Evolutionary conservation across 345 rosid species (phyloP).

Genomic region (Theobroma cacao): DNA sequence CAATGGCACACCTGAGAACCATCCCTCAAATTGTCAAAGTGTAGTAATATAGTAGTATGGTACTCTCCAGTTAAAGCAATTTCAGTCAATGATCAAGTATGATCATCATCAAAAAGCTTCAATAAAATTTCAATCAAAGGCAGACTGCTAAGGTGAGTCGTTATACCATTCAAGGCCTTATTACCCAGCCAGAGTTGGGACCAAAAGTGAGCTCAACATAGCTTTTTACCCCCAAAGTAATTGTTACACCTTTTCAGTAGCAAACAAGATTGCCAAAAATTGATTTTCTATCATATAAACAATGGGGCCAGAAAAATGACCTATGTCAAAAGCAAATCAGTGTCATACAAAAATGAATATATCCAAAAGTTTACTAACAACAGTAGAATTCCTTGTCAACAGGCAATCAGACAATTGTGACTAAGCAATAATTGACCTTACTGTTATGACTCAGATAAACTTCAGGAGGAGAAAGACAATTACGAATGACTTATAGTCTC

Average conservation of each 20-base stretch:
- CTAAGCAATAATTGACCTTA: neutral
- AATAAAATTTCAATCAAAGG: neutral
- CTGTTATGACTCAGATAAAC: neutral
- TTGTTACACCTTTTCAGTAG: neutral
- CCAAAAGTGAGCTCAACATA: neutral
- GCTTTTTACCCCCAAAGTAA: neutral
- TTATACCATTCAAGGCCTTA: neutral
- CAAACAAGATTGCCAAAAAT: too few species aligned
- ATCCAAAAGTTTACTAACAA: neutral
- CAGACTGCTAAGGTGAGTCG: neutral
- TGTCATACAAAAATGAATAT: neutral
- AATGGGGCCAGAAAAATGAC: neutral
- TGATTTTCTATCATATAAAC: neutral
- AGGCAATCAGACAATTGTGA: neutral
- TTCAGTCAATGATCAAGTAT: neutral
- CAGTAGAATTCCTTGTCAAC: neutral
- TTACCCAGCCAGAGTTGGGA: neutral
- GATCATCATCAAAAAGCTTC: neutral
- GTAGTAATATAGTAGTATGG: neutral
- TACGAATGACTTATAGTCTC: neutral
- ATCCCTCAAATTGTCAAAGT: neutral
- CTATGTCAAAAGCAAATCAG: neutral
- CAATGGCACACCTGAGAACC: neutral
- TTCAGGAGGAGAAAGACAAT: neutral
- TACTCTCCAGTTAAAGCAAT: neutral